Percentiles rank a stretch among this genome's conserved stretches.
Evolutionary conservation across 192 early-diverging fungal genomes (phyloP).

Genomic region (Linnemannia hyalina): DNA sequence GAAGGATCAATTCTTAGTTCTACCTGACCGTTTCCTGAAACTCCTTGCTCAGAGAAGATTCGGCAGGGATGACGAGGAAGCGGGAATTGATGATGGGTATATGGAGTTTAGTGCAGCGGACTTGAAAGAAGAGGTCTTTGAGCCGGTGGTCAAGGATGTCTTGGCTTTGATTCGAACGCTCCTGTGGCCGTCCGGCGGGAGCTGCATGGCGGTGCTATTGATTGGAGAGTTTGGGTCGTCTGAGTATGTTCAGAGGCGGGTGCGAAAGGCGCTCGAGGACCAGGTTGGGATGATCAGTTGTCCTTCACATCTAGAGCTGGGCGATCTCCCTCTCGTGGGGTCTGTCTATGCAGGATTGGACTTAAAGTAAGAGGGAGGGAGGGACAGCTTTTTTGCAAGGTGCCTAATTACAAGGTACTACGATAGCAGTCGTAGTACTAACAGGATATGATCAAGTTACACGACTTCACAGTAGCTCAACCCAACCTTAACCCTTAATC

Average conservation of each 20-base stretch:
- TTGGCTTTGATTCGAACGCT: constrained; percentile 60
- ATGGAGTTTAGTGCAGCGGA: constrained; percentile 53
- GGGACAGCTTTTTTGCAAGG: too few species aligned
- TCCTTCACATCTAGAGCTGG: constrained; percentile 64
- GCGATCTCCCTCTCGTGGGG: constrained; percentile 53
- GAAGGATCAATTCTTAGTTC: constrained; percentile 58
- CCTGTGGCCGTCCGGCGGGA: constrained; percentile 42
- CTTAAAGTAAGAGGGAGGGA: constrained; percentile 55
- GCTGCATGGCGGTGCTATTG: constrained; percentile 63
- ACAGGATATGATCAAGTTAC: too few species aligned
- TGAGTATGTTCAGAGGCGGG: constrained; percentile 60
- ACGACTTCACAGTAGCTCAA: too few species aligned
- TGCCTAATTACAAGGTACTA: too few species aligned
- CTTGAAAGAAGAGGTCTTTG: constrained; percentile 65
- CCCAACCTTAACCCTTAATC: too few species aligned
- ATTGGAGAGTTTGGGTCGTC: constrained; percentile 68
- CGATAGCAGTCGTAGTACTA: too few species aligned
- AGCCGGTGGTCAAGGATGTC: constrained; percentile 63
- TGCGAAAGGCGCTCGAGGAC: constrained; percentile 56
- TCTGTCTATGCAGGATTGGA: constrained; percentile 64
- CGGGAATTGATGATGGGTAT: constrained; percentile 58
- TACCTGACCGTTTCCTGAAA: constrained; percentile 43
- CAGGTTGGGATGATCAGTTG: constrained; percentile 59
- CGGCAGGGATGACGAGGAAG: constrained; percentile 21
- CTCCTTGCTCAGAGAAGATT: constrained; percentile 20